Conservation (phyloP, 257 asterid species). For the Vinca minor region DNA sequence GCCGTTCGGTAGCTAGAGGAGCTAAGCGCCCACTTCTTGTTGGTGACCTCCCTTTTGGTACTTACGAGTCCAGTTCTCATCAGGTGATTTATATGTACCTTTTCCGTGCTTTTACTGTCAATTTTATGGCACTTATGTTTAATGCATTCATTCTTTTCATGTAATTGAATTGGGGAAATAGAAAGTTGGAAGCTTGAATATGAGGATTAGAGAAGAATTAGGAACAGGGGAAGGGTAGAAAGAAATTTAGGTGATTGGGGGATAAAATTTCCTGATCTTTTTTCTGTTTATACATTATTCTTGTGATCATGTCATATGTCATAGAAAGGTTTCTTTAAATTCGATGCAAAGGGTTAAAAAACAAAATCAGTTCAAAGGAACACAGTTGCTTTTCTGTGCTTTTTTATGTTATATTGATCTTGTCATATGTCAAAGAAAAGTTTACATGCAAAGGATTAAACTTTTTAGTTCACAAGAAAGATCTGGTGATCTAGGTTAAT, state of each 20-base stretch:
- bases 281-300: too few species aligned
- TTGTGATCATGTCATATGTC: too few species aligned
- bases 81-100: conserved; percentile 39
- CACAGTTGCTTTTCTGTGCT: neutral
- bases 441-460: neutral
- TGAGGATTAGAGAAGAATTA: neutral
- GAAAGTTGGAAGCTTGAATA: neutral
- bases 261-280: too few species aligned
- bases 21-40: conserved; percentile 76
- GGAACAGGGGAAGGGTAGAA: neutral
- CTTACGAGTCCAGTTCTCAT: conserved; percentile 60
- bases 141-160: neutral
- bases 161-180: conserved; percentile 3
- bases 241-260: too few species aligned
- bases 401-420: neutral
- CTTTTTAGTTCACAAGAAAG: too few species aligned
- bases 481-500: too few species aligned
- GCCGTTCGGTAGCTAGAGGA: conserved; percentile 88
- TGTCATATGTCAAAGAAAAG: too few species aligned
- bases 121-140: neutral
- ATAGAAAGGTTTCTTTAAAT: too few species aligned
- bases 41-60: conserved; percentile 88
- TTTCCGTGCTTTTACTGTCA: neutral
- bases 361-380: too few species aligned
- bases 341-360: too few species aligned